These are phyloP conservation scores for Heterobasidion annosum DNA, from an alignment of 1,284 basidiomycete genomes.

Conservation along the genomic window DNA sequence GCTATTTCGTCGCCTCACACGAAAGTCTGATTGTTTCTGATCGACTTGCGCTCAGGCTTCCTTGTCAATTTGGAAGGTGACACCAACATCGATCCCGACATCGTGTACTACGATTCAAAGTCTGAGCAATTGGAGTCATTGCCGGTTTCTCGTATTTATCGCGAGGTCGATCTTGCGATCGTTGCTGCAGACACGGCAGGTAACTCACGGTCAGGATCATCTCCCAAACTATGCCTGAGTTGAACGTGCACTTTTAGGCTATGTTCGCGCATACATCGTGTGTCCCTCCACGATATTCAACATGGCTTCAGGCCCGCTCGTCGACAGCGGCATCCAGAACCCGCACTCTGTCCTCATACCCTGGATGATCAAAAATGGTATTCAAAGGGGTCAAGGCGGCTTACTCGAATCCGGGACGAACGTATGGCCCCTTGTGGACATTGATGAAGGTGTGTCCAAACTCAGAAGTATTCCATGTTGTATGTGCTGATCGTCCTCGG, in stretches of 20 bases:
- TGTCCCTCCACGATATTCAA: conserved; percentile 41
- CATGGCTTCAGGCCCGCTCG: conserved; percentile 30
- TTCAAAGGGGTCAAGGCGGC: conserved; percentile 19
- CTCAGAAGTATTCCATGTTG: not conserved
- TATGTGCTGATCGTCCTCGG: not conserved
- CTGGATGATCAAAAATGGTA: conserved; percentile 23
- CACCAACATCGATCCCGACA: conserved; percentile 20
- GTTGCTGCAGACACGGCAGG: conserved; percentile 33
- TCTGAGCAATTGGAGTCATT: conserved; percentile 29
- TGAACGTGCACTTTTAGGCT: conserved; percentile 18
- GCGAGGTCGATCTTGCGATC: conserved; percentile 31
- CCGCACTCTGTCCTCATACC: conserved; percentile 37
- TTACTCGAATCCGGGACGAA: conserved; percentile 25
- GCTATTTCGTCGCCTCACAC: not conserved
- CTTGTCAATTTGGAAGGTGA: conserved; percentile 25
- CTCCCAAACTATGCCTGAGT: not conserved
- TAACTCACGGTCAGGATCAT: conserved; percentile 6
- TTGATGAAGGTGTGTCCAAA: conserved; percentile 27
- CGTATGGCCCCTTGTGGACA: conserved; percentile 35
- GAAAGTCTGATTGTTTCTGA: not conserved
- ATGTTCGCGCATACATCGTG: conserved; percentile 36
- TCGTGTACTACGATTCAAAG: conserved; percentile 35
- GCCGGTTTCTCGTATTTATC: conserved; percentile 25
- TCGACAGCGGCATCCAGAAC: conserved; percentile 35
- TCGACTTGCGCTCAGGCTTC: conserved; percentile 2